Evolutionary conservation across 495 filamentous ascomycete species (phyloP).

Genomic region (Aspergillus affinis): DNA sequence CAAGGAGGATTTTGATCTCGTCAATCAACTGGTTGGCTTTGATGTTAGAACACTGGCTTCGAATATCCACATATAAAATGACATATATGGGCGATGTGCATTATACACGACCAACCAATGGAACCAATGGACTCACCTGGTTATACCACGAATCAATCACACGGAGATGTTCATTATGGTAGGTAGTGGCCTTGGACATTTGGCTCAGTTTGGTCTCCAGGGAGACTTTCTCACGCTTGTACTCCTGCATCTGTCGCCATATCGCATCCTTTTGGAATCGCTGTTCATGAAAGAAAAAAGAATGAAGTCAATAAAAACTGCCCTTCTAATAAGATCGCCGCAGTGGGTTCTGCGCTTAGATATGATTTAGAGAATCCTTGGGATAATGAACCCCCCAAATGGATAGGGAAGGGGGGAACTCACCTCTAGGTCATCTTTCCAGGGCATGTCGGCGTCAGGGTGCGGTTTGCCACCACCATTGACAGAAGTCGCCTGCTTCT

Average conservation of each 20-base stretch:
- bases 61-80: neutral
- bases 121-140: constrained; percentile 60
- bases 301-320: constrained; percentile 2
- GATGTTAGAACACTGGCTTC: constrained; percentile 20
- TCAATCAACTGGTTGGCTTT: constrained; percentile 65
- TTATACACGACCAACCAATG: neutral
- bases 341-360: constrained; percentile 5
- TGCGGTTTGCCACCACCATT: constrained; percentile 74
- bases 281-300: constrained; percentile 45
- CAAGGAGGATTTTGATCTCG: constrained; percentile 72
- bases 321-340: neutral
- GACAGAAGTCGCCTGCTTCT: constrained; percentile 73
- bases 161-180: constrained; percentile 90
- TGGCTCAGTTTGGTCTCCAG: constrained; percentile 76
- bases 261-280: constrained; percentile 97
- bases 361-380: constrained; percentile 10
- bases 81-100: neutral
- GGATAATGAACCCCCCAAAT: constrained; percentile 18
- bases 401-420: constrained; percentile 41
- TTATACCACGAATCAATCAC: constrained; percentile 88
- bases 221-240: constrained; percentile 80
- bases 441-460: constrained; percentile 76
- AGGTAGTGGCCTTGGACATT: constrained; percentile 66
- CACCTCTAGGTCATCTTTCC: constrained; percentile 89
- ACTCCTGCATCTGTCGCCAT: constrained; percentile 94